Evolutionary conservation across 352 stramenopile genomes (phyloP), one percentile per base, ranked within the genome.

Genomic region (Pythium periplocum): DNA sequence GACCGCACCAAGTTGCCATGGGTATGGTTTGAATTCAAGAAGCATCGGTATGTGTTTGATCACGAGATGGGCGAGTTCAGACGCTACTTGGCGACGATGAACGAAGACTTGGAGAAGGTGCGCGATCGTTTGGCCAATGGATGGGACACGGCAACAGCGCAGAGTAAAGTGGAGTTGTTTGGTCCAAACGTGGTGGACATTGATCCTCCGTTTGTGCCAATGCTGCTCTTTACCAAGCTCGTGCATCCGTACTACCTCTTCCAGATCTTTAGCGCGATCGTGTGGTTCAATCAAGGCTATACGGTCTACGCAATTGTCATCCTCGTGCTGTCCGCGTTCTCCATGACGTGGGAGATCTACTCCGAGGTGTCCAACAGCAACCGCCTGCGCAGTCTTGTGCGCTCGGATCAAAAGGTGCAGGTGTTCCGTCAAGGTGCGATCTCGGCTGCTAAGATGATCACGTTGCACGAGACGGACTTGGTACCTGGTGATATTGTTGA

Each of bases 11-110:
- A 11, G 45, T 26, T 11, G 17, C 10, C 4, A 4, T 69, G 61
- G 56, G 35, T 71, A 32, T 82, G 72, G 69, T 83, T 86, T 48
- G 69, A 83, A 52, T 83, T 76, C 57, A 75, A 73, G 58, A 74
- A 71, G 48, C 61, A 80, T 9, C 70, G 73, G 3, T 83, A 83
- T 49, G 55, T 68, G 7, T 80, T 64, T 59, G 57, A 68, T 45
- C 48, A 68, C 37, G 54, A 74, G 37, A 64, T 55, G 8, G 48
- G 57, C n/a, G 55, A 69, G 12, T 83, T 78, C 33, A 52, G 70
- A 39, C 70, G 68, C 1, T 79, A 74, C 45, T 7, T 82, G 2
- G 67, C 69, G 11, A 62, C 61, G 6, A 55, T 66, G 42, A 36
- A 33, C 26, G 49, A 76, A 45, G 31, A 63, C 32, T 2, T 62